phyloP scores from a whole-genome alignment of 192 early-diverging fungal genomes.

The Coemansia sp. region DNA sequence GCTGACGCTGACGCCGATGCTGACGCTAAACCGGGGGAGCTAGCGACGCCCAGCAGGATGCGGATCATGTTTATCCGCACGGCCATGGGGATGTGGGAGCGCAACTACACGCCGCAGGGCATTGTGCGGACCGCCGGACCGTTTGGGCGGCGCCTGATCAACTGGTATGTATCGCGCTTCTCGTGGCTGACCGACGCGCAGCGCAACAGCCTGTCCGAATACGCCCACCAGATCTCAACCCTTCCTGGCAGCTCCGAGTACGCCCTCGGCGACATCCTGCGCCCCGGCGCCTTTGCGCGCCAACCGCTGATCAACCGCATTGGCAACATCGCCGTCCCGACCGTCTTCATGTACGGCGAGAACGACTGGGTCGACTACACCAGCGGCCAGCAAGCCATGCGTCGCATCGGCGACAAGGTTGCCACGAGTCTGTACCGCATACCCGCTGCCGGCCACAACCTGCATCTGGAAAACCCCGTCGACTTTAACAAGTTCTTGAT shows the following conservation, averaged over 20 bases:
- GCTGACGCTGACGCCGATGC: not conserved
- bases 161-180: conserved; percentile 65
- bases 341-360: conserved; percentile 76
- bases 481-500: conserved; percentile 69
- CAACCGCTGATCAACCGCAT: conserved; percentile 73
- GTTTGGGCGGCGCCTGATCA: conserved; percentile 65
- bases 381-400: conserved; percentile 66
- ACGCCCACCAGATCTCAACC: conserved; percentile 80
- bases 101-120: conserved; percentile 79
- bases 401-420: conserved; percentile 57
- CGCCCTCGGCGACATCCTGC: conserved; percentile 72
- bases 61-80: conserved; percentile 24
- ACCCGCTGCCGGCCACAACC: conserved; percentile 75
- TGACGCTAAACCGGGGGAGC: conserved; percentile 1
- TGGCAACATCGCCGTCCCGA: conserved; percentile 67
- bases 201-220: conserved; percentile 69
- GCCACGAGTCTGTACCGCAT: conserved; percentile 54
- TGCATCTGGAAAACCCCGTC: conserved; percentile 83
- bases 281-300: conserved; percentile 83
- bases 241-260: conserved; percentile 82
- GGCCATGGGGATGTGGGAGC: conserved; percentile 68
- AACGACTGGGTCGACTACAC: conserved; percentile 91
- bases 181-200: conserved; percentile 68
- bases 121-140: conserved; percentile 79
- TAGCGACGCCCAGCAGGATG: conserved; percentile 36